phyloP scores from a whole-genome alignment of 441 rosid genomes.

The Euphorbia schlechtendalii region DNA sequence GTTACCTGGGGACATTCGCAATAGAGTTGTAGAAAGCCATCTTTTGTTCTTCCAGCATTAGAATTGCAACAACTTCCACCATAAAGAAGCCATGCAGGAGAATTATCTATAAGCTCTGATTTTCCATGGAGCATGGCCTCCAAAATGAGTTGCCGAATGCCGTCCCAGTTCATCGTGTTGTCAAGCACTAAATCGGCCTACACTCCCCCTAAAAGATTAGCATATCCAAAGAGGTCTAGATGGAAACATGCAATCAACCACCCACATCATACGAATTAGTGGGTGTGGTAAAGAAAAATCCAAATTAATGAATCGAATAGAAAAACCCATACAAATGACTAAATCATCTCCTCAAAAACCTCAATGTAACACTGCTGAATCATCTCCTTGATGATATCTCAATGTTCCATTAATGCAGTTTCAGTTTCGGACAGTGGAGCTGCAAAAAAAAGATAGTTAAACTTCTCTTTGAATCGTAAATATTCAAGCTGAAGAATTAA shows the following conservation, averaged over 20 bases:
- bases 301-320: slow-evolving; percentile 18
- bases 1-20: slow-evolving; percentile 15
- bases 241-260: slow-evolving; percentile 21
- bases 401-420: slow-evolving; percentile 88
- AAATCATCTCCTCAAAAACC: slow-evolving; percentile 16
- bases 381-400: slow-evolving; percentile 21
- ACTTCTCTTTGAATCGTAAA: slow-evolving; percentile 6
- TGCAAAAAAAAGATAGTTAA: slow-evolving; percentile 34
- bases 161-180: slow-evolving; percentile 7
- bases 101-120: slow-evolving; percentile 7
- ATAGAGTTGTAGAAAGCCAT: slow-evolving; percentile 4
- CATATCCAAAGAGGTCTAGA: slow-evolving; percentile 11
- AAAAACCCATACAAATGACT: slow-evolving; percentile 23
- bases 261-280: slow-evolving; percentile 22
- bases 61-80: background rate
- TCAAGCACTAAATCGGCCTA: slow-evolving; percentile 10
- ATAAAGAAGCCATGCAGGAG: background rate
- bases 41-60: slow-evolving; percentile 1
- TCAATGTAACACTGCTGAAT: slow-evolving; percentile 10
- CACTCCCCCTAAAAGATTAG: slow-evolving; percentile 14
- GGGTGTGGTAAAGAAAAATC: slow-evolving; percentile 28
- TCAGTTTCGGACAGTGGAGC: slow-evolving; percentile 97
- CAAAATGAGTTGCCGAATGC: background rate
- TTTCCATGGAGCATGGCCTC: slow-evolving; percentile 1
- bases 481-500: background rate